Evolutionary conservation across 2,329 filamentous ascomycete genomes (phyloP).

Genomic region (Aspergillus tanneri): DNA sequence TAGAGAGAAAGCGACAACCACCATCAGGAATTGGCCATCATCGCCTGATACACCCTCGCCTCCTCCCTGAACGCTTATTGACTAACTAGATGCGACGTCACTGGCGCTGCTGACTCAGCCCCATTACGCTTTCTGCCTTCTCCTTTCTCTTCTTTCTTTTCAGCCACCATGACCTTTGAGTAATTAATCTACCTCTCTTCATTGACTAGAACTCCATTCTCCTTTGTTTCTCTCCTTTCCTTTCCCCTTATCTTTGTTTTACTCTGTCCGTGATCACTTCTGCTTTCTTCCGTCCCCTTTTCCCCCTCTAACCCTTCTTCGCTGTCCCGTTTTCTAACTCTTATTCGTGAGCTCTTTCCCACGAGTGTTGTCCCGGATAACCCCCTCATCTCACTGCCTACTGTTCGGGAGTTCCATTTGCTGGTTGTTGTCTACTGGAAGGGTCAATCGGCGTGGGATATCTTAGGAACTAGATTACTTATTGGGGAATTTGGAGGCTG

Average conservation of each 20-base stretch:
- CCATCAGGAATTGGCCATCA: no score
- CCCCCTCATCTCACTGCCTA: not conserved
- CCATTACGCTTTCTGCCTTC: not conserved
- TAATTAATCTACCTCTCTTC: not conserved
- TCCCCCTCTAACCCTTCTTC: slow-evolving; percentile 4
- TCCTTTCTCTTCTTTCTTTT: not conserved
- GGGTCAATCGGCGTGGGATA: slow-evolving; percentile 20
- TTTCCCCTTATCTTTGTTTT: slow-evolving; percentile 17
- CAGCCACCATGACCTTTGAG: not conserved
- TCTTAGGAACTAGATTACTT: slow-evolving; percentile 22
- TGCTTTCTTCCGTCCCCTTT: slow-evolving; percentile 12
- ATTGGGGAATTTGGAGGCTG: slow-evolving; percentile 20
- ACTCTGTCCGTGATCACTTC: no score
- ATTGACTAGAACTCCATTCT: not conserved
- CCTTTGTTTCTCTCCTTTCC: not conserved
- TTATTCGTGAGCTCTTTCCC: slow-evolving; percentile 7
- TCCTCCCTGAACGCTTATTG: not conserved
- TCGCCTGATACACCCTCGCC: no score
- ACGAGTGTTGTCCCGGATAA: not conserved
- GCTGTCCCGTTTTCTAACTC: no score
- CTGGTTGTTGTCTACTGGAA: slow-evolving; percentile 21
- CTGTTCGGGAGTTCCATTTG: slow-evolving; percentile 13
- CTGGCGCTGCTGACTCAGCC: not conserved
- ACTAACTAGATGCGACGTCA: no score
- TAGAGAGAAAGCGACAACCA: not conserved